Base-by-base conservation (phyloP, 306 rosid species). In the Dicorynia guianensis region DNA sequence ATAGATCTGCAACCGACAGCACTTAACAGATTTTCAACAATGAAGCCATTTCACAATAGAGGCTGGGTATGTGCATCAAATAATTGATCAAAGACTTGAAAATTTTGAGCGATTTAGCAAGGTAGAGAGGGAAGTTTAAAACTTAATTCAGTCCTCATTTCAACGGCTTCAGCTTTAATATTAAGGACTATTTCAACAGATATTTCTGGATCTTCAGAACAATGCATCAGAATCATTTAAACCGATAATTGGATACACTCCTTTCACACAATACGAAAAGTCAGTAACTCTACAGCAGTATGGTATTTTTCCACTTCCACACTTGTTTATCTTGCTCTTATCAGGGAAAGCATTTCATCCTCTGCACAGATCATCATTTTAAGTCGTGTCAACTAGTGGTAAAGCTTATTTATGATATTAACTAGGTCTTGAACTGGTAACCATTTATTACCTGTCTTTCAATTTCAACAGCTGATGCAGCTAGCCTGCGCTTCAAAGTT, bases 291-390 rank as follows among this genome's bases (percentile, higher is more conserved):
- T 35, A 47, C 48, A 36, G 47, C 59, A 44, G 74, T 49, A 55
- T 33, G 54, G 19, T 15, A 39, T 43, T 47, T 1, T 25, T 25
- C n/a, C 62, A 76, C 38, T 49, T 75, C 47, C 30, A 25, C 30
- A 25, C 30, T 49, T 53, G 39, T 64, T 52, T 71, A 62, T 71
- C 57, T 60, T 71, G 63, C 61, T 75, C 67, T 34, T 64, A 67
- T 94, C 82, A 92, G 53, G 96, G 96, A 88, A 95, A 95, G 90
- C 98, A 92, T 79, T 82, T 95, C 96, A 92, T 89, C 85, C 97
- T 92, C 97, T 95, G 97, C 61, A 86, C 78, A 75, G 68, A 0
- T 25, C 30, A 44, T 36, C 48, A 85, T 25, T 1, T 25, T 25
- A 55, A 70, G 63, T n/a, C 38, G 71, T 38, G 67, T 83, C 75